Evolutionary conservation across 192 early-diverging fungal genomes (phyloP).

Genomic region (Pilaira anomala): DNA sequence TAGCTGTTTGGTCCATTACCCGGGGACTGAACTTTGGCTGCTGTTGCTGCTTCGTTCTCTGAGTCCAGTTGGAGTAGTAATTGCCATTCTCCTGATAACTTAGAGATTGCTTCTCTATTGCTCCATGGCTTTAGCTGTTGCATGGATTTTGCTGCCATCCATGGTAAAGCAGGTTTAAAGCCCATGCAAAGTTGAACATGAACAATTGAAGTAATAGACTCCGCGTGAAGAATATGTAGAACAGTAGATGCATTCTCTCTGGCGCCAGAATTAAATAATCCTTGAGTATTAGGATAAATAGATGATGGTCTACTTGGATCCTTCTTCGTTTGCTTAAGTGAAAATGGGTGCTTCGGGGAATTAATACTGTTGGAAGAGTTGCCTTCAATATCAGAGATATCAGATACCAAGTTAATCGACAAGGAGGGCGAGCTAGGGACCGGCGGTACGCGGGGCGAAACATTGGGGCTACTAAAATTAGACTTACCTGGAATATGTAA

Average conservation of each 20-base stretch:
- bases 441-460: background rate
- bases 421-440: constrained; percentile 9
- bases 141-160: constrained; percentile 8
- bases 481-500: constrained; percentile 10
- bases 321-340: background rate
- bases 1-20: no score
- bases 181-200: constrained; percentile 23
- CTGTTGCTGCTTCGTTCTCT: background rate
- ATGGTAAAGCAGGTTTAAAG: constrained; percentile 18
- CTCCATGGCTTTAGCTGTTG: constrained; percentile 20
- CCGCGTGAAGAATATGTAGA: constrained; percentile 8
- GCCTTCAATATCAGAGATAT: background rate
- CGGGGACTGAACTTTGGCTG: no score
- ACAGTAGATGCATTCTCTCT: background rate
- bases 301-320: background rate
- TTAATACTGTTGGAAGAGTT: background rate
- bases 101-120: constrained; percentile 12
- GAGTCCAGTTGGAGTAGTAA: constrained; percentile 7
- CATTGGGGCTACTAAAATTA: background rate
- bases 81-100: constrained; percentile 18
- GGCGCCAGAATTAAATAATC: background rate
- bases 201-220: constrained; percentile 10
- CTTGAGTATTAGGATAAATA: background rate
- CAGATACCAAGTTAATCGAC: background rate
- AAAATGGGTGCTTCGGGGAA: background rate